A percentile compares a stretch with the other conserved stretches of the same genome.
These are phyloP conservation scores for Podospora pseudopauciseta DNA, from an alignment of 495 filamentous ascomycete genomes.

Conservation along the genomic window DNA sequence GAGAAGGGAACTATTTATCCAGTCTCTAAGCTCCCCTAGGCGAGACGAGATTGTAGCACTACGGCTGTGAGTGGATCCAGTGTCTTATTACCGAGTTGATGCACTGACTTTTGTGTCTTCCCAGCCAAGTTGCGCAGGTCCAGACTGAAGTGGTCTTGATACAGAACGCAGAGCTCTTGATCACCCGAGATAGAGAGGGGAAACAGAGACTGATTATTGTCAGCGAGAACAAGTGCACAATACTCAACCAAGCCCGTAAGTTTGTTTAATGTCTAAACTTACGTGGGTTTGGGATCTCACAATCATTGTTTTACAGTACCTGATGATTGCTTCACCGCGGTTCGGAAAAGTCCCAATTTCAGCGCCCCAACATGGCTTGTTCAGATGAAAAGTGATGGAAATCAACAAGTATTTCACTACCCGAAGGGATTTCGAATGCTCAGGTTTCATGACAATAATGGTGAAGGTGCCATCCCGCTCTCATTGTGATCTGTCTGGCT, in stretches of 20 bases:
- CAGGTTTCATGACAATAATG: conserved; percentile 17
- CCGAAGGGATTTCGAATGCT: conserved; percentile 22
- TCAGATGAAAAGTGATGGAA: conserved; percentile 13
- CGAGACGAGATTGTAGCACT: conserved; percentile 22
- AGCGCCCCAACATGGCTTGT: conserved; percentile 20
- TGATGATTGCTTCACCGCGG: conserved; percentile 6
- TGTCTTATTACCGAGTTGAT: background rate
- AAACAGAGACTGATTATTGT: conserved; percentile 20
- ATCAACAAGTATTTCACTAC: conserved; percentile 20
- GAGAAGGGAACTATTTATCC: conserved; percentile 24
- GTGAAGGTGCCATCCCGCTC: background rate
- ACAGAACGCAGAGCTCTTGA: conserved; percentile 21
- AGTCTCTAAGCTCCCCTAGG: conserved; percentile 17
- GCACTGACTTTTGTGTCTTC: background rate
- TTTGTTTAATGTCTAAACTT: background rate
- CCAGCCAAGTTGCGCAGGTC: conserved; percentile 21
- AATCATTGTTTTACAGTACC: conserved; percentile 1
- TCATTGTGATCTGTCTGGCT: background rate
- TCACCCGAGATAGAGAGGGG: conserved; percentile 10
- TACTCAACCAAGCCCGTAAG: conserved; percentile 23
- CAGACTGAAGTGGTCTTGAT: conserved; percentile 24
- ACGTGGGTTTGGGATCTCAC: background rate
- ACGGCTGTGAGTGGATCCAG: conserved; percentile 15
- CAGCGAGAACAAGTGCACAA: conserved; percentile 25
- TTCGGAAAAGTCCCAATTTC: background rate